phyloP scores from a whole-genome alignment of 2,329 filamentous ascomycete species.

The Bimuria novae-zelandiae region DNA sequence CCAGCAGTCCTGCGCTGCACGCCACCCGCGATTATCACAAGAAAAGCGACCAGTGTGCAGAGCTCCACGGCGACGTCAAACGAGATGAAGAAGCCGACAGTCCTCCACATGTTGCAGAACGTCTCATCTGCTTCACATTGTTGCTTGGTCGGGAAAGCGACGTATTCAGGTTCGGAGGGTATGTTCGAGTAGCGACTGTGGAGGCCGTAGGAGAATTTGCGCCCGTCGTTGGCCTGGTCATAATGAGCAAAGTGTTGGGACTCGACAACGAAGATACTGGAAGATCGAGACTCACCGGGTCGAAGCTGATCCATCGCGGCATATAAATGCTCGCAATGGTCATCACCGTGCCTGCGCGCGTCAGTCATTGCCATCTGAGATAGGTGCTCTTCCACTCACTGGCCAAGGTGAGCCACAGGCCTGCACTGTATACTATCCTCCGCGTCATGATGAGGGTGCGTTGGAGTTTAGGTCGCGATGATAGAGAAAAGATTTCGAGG shows the following conservation, averaged over 20 bases:
- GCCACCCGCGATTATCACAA: conserved; percentile 76
- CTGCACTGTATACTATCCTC: conserved; percentile 54
- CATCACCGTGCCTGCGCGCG: conserved; percentile 66
- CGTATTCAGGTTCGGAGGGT: conserved; percentile 59
- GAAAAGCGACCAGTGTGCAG: conserved; percentile 77
- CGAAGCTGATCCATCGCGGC: conserved; percentile 73
- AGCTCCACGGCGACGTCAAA: conserved; percentile 83
- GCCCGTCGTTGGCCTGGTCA: conserved; percentile 35
- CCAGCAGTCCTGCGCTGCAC: conserved; percentile 79
- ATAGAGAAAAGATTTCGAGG: neutral
- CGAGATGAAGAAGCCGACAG: conserved; percentile 83
- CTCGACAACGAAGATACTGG: neutral
- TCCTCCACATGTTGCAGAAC: conserved; percentile 93
- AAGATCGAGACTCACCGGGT: conserved; percentile 40
- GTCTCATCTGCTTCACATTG: conserved; percentile 70
- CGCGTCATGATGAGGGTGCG: conserved; percentile 51
- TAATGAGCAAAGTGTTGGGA: conserved; percentile 10
- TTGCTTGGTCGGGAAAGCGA: conserved; percentile 66
- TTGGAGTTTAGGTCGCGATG: neutral
- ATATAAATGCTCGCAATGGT: conserved; percentile 71
- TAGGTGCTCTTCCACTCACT: conserved; percentile 31
- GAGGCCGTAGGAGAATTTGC: conserved; percentile 67
- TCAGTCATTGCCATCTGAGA: conserved; percentile 17
- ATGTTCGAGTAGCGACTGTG: conserved; percentile 79
- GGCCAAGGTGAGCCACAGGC: conserved; percentile 53